Evolutionary conservation across 306 rosid genomes (phyloP).

Genomic region (Glycine tomentella): DNA sequence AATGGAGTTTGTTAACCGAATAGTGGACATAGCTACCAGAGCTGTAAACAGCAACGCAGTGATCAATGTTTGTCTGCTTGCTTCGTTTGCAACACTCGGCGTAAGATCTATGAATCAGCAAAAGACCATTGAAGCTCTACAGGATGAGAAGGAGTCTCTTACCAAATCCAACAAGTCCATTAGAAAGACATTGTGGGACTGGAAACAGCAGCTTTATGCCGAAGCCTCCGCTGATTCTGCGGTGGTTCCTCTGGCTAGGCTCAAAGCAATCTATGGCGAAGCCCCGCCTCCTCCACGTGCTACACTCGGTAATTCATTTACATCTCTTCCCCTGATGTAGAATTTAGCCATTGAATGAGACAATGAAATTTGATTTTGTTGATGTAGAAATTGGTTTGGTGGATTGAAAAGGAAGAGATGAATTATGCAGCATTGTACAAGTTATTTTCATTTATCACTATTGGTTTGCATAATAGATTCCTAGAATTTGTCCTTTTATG

Average conservation of each 20-base stretch:
- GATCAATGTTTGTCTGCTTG: constrained; percentile 61
- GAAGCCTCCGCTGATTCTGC: constrained; percentile 65
- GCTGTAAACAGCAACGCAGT: constrained; percentile 66
- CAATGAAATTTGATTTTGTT: too few species aligned
- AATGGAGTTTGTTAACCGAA: constrained; percentile 69
- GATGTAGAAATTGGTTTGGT: too few species aligned
- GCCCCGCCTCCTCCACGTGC: constrained; percentile 49
- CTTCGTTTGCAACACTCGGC: constrained; percentile 60
- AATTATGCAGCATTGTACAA: background rate
- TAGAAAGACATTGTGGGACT: constrained; percentile 75
- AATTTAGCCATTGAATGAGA: too few species aligned
- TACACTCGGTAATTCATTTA: constrained; percentile 53
- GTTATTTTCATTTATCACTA: background rate
- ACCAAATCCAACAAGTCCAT: constrained; percentile 67
- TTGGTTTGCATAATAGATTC: too few species aligned
- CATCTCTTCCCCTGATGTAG: too few species aligned
- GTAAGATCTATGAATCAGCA: constrained; percentile 71
- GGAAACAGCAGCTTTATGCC: constrained; percentile 83
- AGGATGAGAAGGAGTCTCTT: constrained; percentile 76
- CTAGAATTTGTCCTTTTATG: too few species aligned
- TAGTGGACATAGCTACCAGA: constrained; percentile 49
- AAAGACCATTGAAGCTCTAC: constrained; percentile 64
- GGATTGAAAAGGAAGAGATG: background rate
- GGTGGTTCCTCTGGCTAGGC: constrained; percentile 64
- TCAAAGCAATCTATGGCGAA: constrained; percentile 80